Conservation (phyloP, 2,329 filamentous ascomycete species). For the Phialemonium atrogriseum region DNA sequence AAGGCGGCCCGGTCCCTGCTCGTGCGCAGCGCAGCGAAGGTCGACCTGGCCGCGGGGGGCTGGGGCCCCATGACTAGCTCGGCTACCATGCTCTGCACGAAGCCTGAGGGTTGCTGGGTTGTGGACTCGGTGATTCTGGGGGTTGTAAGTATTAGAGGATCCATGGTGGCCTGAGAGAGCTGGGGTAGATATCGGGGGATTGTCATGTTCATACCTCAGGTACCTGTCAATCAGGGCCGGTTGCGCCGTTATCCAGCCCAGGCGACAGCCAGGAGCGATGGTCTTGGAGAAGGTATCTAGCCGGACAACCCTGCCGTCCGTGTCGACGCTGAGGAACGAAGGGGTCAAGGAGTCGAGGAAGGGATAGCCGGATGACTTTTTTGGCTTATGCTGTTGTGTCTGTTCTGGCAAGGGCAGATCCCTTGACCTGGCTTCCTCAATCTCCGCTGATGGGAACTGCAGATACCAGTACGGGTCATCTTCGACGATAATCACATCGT, state of each 20-base stretch:
- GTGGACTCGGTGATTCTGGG: constrained; percentile 58
- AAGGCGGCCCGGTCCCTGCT: constrained; percentile 37
- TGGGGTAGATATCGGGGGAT: neutral
- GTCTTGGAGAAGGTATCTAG: constrained; percentile 94
- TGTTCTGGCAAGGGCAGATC: constrained; percentile 21
- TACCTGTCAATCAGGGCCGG: constrained; percentile 70
- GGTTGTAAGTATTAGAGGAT: too few species aligned
- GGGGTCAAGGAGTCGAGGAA: constrained; percentile 80
- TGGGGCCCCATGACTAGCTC: constrained; percentile 68
- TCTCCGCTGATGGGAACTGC: constrained; percentile 68
- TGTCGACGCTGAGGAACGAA: constrained; percentile 73
- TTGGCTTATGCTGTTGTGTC: constrained; percentile 16
- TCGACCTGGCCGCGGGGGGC: constrained; percentile 34
- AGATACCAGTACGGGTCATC: constrained; percentile 97
- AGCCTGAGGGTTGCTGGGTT: constrained; percentile 81
- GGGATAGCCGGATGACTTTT: constrained; percentile 50
- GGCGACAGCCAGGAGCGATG: constrained; percentile 76
- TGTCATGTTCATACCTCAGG: constrained; percentile 25
- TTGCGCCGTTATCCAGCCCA: constrained; percentile 87
- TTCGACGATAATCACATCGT: constrained; percentile 85
- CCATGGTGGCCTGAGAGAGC: too few species aligned
- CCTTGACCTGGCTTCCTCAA: constrained; percentile 40
- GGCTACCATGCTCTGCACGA: constrained; percentile 76
- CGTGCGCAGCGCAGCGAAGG: constrained; percentile 34
- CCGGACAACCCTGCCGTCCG: constrained; percentile 78